Evolutionary conservation across 768 basidiomycete species (phyloP), one percentile per base, ranked within the genome.

Genomic region (Coprinellus aureogranulatus): DNA sequence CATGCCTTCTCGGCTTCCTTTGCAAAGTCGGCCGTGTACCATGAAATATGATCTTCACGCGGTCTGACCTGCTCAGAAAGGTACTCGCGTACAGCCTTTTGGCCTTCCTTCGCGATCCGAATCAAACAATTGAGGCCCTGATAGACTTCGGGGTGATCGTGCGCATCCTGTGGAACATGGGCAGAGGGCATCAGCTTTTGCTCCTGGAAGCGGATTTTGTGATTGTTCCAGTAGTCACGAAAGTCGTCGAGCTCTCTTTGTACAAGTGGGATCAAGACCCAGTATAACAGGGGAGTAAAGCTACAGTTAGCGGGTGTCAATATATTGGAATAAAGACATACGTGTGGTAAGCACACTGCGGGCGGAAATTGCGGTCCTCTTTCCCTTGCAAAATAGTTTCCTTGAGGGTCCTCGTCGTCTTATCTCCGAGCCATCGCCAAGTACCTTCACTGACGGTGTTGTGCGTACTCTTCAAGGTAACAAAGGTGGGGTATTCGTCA

Each of bases 221-320:
- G 71, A 12, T 66, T 54, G 59, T 75, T 75, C 71, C 70, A 74
- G 27, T 62, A 72, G 10, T 20, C 47, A 2, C 50, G 41, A 56
- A 72, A 74, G 1, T 63, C 55, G 48, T 73, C 65, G 0, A 74
- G 65, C 27, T 62, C 62, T 1, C 55, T 45, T 52, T 73, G 73
- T 18, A 70, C 59, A 28, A 75, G 39, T 27, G 63, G 66, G 3
- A 70, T 61, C 51, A 70, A 74, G 4, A 73, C 64, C 70, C 70
- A 75, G 40, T 72, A 64, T 52, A 71, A 72, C 1, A 74, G 59
- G 52, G 66, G 50, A 9, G 68, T 70, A 45, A 45, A 54, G 8
- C 6, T 27, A 48, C 18, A 22, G n/a, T 31, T 6, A 14, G 22
- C 53, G 16, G 37, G 25, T 41, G 3, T 27, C 16, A 31, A 5